Percentiles rank a stretch among this genome's conserved stretches.
These are phyloP conservation scores for Dipodascus albidus DNA, from an alignment of 805 yeast species.

Conservation along the genomic window DNA sequence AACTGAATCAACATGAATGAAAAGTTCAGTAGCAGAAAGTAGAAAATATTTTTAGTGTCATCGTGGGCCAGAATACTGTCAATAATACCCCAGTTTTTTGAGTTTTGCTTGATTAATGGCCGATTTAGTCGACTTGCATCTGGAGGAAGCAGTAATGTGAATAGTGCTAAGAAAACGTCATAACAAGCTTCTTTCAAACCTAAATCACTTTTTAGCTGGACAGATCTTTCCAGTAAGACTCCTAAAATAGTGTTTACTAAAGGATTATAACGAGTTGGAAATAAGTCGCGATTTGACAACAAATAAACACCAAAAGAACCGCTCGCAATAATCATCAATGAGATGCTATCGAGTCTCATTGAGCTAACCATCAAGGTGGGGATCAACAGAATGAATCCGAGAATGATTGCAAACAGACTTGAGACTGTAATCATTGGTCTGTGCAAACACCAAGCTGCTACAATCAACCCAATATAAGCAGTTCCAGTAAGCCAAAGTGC, in stretches of 20 bases:
- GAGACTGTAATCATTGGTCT: conserved; percentile 4
- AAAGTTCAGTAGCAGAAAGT: conserved; percentile 73
- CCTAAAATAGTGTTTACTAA: conserved; percentile 10
- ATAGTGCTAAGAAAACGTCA: conserved; percentile 4
- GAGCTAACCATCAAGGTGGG: conserved; percentile 10
- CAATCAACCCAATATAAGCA: conserved; percentile 12
- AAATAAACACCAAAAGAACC: conserved; percentile 23
- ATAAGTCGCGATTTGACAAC: conserved; percentile 19
- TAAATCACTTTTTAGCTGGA: conserved; percentile 1
- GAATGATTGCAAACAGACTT: conserved; percentile 5
- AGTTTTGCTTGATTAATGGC: background rate
- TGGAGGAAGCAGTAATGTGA: conserved; percentile 6
- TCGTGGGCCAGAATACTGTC: conserved; percentile 35
- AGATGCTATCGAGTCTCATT: conserved; percentile 8
- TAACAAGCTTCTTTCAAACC: conserved; percentile 4
- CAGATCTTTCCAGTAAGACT: conserved; percentile 10
- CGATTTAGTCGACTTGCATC: background rate
- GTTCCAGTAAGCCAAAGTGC: background rate
- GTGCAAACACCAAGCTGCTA: conserved; percentile 7
- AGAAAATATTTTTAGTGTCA: conserved; percentile 83
- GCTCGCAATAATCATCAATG: conserved; percentile 18
- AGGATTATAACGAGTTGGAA: conserved; percentile 19
- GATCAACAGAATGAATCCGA: conserved; percentile 10
- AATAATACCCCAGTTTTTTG: conserved; percentile 17
- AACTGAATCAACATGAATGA: conserved; percentile 92